Base-by-base conservation (phyloP, 768 basidiomycete species). In the Leccinum uliginosum region DNA sequence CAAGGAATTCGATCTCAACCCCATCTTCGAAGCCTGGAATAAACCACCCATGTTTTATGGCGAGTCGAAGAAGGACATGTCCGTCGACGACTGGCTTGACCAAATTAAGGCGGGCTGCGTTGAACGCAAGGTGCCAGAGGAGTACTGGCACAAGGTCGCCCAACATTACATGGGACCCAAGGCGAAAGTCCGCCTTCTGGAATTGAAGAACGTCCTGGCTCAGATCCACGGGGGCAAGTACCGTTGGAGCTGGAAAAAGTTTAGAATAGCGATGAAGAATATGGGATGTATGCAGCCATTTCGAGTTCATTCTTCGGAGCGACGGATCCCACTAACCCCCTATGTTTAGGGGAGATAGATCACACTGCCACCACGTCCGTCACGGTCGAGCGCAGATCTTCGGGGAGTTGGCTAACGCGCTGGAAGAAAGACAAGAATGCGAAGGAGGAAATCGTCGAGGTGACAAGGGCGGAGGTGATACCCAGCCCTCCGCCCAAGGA, bases 181-280 rank as follows among this genome's bases (percentile, higher is more conserved):
- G 62, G 87, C 89, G n/a, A 83, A 76, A 69, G 76, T 76, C 35
- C 80, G 84, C 56, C 73, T 91, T 57, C 74, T 80, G 30, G 87
- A 90, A 64, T 73, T 91, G 56, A 89, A 89, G 72, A 80, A 79
- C 45, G 86, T 91, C 56, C 81, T 91, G 75, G 75, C 79, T 40
- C 82, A 87, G 65, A 80, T 91, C 60, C 81, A 90, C 59, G 89
- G 87, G 11, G 87, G 87, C 14, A 85, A 83, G 62, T 91, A 91
- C 65, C 77, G 82, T 50, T 91, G 89, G 89, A 85, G 80, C 59
- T 91, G 89, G 89, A 88, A 89, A 74, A 87, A 83, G 63, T 91
- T 86, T 74, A 84, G 80, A 72, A 76, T 87, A 53, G 89, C 89
- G 4, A 85, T 91, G 82, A 74, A 78, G 57, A 91, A 83, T 69